These are phyloP conservation scores for Polytrichum commune DNA, from an alignment of 225 moss, liverwort and hornwort genomes.

Conservation along the genomic window DNA sequence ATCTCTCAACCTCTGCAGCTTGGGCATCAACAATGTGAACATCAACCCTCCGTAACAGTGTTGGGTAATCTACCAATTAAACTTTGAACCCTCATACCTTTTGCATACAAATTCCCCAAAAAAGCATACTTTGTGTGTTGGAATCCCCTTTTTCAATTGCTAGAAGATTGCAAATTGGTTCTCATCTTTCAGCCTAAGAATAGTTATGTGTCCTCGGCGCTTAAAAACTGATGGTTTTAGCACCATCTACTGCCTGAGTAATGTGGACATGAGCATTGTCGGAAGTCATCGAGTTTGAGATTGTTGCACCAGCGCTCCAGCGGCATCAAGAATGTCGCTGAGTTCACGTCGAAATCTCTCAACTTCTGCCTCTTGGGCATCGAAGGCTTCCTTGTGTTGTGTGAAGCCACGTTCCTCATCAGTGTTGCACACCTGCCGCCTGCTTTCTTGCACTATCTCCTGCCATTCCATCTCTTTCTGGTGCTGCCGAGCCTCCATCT, in stretches of 20 bases:
- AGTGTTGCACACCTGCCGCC: slow-evolving; percentile 25
- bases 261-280: too few species aligned
- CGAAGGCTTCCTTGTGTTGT: slow-evolving; percentile 35
- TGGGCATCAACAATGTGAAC: slow-evolving; percentile 17
- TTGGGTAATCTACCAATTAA: too few species aligned
- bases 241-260: too few species aligned
- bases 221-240: too few species aligned
- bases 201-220: too few species aligned
- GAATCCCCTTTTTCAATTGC: too few species aligned
- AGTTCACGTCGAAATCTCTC: slow-evolving; percentile 49
- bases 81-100: too few species aligned
- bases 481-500: slow-evolving; percentile 51
- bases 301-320: slow-evolving; percentile 43
- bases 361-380: slow-evolving; percentile 38
- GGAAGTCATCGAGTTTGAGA: slow-evolving; percentile 8
- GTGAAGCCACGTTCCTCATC: slow-evolving; percentile 26
- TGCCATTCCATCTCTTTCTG: slow-evolving; percentile 57
- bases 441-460: slow-evolving; percentile 35
- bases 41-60: too few species aligned
- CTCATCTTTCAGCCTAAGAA: too few species aligned
- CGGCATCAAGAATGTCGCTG: slow-evolving; percentile 39
- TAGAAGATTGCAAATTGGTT: too few species aligned
- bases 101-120: too few species aligned
- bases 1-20: slow-evolving; percentile 40
- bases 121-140: too few species aligned